These are phyloP conservation scores for Monosporascus ibericus DNA, from an alignment of 2,329 filamentous ascomycete species.

Conservation along the genomic window DNA sequence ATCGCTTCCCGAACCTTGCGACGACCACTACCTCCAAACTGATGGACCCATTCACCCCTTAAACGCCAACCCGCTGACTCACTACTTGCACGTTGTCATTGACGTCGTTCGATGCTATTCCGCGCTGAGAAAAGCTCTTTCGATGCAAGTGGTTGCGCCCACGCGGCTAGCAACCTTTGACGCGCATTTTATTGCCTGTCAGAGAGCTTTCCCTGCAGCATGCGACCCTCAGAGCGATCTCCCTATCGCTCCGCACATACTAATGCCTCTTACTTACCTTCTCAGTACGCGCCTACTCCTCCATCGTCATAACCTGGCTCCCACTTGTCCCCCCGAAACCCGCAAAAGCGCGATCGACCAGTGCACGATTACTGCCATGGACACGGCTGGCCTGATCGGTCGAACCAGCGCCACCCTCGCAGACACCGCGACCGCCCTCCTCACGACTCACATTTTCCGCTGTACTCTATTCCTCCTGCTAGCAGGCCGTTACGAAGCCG, in stretches of 20 bases:
- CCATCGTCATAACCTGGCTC: slow-evolving; percentile 81
- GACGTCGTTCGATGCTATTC: slow-evolving; percentile 75
- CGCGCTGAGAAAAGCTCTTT: slow-evolving; percentile 64
- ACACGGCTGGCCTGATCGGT: slow-evolving; percentile 71
- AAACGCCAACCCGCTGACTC: slow-evolving; percentile 51
- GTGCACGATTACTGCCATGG: slow-evolving; percentile 67
- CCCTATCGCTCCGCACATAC: slow-evolving; percentile 64
- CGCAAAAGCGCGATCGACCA: slow-evolving; percentile 69
- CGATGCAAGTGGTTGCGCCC: slow-evolving; percentile 58
- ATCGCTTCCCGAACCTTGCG: slow-evolving; percentile 68
- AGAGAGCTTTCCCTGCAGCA: slow-evolving; percentile 67
- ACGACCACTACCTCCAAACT: slow-evolving; percentile 70
- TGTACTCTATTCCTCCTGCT: slow-evolving; percentile 76
- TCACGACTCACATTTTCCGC: slow-evolving; percentile 82
- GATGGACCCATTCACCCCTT: slow-evolving; percentile 47
- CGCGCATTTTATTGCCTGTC: slow-evolving; percentile 68
- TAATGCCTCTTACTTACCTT: slow-evolving; percentile 71
- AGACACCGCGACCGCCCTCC: slow-evolving; percentile 64
- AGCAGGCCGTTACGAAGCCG: slow-evolving; percentile 64
- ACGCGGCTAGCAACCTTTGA: slow-evolving; percentile 74
- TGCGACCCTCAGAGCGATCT: slow-evolving; percentile 63
- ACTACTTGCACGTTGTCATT: slow-evolving; percentile 71
- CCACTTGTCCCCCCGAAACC: slow-evolving; percentile 58
- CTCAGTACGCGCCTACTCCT: slow-evolving; percentile 80
- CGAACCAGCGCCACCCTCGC: slow-evolving; percentile 57